A percentile compares a stretch with the other conserved stretches of the same genome.
Evolutionary conservation across 2,329 filamentous ascomycete genomes (phyloP).

Genomic region (Ceratocystis albifundus): DNA sequence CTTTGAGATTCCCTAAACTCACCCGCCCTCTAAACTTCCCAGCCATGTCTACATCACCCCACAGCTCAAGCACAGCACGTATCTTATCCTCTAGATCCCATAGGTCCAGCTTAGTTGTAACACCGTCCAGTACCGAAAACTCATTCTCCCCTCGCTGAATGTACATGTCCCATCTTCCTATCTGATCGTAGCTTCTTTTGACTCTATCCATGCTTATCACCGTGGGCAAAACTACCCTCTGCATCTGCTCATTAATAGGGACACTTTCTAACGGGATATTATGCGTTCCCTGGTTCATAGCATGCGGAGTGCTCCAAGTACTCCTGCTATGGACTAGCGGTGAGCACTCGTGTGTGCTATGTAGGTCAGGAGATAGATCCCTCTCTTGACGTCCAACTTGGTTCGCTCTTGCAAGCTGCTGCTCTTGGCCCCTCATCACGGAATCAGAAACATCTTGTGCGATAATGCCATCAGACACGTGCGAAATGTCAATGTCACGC

Average conservation of each 20-base stretch:
- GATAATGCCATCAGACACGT: not conserved
- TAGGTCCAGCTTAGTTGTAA: not conserved
- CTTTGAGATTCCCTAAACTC: conserved; percentile 3
- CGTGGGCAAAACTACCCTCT: conserved; percentile 14
- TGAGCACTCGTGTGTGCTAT: not conserved
- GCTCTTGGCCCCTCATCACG: not conserved
- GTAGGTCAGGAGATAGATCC: not conserved
- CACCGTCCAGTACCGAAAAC: not conserved
- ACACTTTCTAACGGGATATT: conserved; percentile 27
- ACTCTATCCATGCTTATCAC: not conserved
- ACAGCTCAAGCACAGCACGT: not conserved
- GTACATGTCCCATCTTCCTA: not conserved
- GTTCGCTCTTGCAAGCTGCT: not conserved
- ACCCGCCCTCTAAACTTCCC: not conserved
- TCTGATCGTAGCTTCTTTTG: not conserved
- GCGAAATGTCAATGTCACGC: not conserved
- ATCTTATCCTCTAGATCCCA: not conserved
- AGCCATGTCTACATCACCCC: not conserved
- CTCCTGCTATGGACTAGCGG: not conserved
- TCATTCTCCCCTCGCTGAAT: not conserved
- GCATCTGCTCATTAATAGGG: conserved; percentile 24
- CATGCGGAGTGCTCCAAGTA: not conserved
- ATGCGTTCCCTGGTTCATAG: not conserved
- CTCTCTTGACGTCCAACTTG: not conserved
- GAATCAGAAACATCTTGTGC: not conserved